Conservation (phyloP, 768 basidiomycete species). For the Polyporus arcularius region DNA sequence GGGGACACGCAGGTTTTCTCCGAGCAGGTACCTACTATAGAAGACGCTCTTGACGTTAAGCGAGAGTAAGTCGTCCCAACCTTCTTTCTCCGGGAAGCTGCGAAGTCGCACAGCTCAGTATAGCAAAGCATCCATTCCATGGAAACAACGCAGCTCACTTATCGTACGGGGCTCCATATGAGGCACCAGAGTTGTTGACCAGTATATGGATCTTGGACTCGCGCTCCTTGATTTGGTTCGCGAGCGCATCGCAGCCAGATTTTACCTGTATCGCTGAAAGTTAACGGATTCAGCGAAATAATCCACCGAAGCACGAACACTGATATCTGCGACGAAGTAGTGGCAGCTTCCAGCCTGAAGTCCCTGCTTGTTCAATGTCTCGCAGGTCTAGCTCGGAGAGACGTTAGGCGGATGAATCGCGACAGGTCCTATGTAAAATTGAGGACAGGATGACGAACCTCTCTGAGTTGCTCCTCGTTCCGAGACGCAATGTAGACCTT, state of each 20-base stretch:
- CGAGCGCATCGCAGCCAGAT: constrained; percentile 76
- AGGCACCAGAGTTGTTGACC: constrained; percentile 80
- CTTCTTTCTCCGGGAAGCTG: constrained; percentile 73
- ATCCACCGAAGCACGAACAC: constrained; percentile 45
- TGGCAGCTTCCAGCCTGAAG: constrained; percentile 54
- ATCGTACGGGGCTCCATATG: constrained; percentile 74
- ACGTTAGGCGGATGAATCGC: background rate
- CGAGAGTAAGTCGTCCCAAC: constrained; percentile 83
- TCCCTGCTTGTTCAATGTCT: constrained; percentile 59
- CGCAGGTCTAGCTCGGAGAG: constrained; percentile 30
- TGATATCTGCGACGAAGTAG: constrained; percentile 75
- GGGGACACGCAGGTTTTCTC: background rate
- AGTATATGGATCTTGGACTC: constrained; percentile 79
- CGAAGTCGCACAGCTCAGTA: background rate
- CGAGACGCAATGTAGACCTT: constrained; percentile 89
- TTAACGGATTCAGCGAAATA: too few species aligned
- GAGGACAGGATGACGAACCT: constrained; percentile 43
- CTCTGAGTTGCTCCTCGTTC: constrained; percentile 76
- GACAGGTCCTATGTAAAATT: too few species aligned
- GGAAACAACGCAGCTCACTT: constrained; percentile 31
- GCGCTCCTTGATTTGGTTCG: constrained; percentile 63
- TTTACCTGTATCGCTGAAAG: too few species aligned
- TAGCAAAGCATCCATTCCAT: background rate
- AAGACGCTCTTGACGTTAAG: constrained; percentile 87
- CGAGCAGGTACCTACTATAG: constrained; percentile 54